Percentiles rank a stretch among this genome's conserved stretches.
These are phyloP conservation scores for Aspergillus eucalypticola DNA, from an alignment of 2,329 filamentous ascomycete genomes.

Conservation along the genomic window DNA sequence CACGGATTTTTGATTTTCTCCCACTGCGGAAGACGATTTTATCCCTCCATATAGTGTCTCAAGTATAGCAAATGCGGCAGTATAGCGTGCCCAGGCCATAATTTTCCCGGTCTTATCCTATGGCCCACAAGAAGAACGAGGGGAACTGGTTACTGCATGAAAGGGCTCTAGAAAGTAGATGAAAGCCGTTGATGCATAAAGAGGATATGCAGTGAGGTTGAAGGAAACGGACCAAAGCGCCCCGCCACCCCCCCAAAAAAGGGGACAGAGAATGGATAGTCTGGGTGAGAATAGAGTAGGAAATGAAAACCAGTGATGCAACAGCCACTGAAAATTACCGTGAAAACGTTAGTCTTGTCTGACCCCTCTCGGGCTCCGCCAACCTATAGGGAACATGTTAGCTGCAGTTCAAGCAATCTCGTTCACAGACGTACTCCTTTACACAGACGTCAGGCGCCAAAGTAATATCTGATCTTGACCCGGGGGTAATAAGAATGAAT, in stretches of 20 bases:
- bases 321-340: not conserved
- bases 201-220: not conserved
- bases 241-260: not conserved
- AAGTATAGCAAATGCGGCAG: too few species aligned
- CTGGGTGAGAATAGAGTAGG: too few species aligned
- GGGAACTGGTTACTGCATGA: not conserved
- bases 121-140: not conserved
- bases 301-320: not conserved
- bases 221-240: too few species aligned
- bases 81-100: too few species aligned
- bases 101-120: too few species aligned
- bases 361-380: constrained; percentile 48
- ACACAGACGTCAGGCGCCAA: constrained; percentile 47
- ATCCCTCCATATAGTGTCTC: too few species aligned
- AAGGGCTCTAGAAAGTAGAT: not conserved
- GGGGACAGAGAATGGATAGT: not conserved
- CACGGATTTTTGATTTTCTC: too few species aligned
- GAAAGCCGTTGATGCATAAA: not conserved
- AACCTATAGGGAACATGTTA: constrained; percentile 30
- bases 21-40: too few species aligned
- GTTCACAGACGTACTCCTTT: constrained; percentile 40
- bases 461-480: constrained; percentile 64
- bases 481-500: constrained; percentile 95
- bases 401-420: not conserved
- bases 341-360: constrained; percentile 41